Evolutionary conservation across 805 yeast species (phyloP).

Genomic region (Trichomonascus vanleenenianus): DNA sequence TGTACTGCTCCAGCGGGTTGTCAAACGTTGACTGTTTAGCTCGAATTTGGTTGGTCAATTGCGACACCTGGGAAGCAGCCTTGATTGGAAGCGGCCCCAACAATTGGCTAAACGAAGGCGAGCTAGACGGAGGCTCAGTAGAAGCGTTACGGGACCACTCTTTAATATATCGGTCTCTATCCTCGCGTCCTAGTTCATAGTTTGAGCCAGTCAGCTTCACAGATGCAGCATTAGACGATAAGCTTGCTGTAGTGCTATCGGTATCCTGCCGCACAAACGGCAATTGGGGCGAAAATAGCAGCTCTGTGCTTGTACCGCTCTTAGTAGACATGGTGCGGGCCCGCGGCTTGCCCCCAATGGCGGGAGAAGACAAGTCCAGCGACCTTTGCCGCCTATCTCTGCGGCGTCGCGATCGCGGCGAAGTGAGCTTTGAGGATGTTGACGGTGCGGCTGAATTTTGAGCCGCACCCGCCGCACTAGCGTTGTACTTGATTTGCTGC

Average conservation of each 20-base stretch:
- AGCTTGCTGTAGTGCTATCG: background rate
- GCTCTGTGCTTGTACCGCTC: constrained; percentile 2
- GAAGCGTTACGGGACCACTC: background rate
- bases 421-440: constrained; percentile 6
- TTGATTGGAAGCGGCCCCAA: background rate
- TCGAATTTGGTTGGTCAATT: constrained; percentile 23
- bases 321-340: constrained; percentile 6
- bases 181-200: background rate
- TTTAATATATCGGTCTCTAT: background rate
- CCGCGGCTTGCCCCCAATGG: background rate
- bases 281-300: background rate
- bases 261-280: background rate
- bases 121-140: background rate
- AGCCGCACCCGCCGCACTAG: constrained; percentile 8
- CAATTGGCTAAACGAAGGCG: background rate
- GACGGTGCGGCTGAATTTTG: constrained; percentile 3
- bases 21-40: constrained; percentile 24
- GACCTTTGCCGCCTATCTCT: constrained; percentile 7
- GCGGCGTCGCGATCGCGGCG: constrained; percentile 10
- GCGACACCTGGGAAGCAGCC: constrained; percentile 5
- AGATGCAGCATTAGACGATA: background rate
- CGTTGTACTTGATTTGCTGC: constrained; percentile 24
- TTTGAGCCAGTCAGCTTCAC: background rate
- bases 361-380: constrained; percentile 1
- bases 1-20: constrained; percentile 30